Evolutionary conservation across 163 green algal genomes (phyloP).

Genomic region (Coccomyxa subellipsoidea): DNA sequence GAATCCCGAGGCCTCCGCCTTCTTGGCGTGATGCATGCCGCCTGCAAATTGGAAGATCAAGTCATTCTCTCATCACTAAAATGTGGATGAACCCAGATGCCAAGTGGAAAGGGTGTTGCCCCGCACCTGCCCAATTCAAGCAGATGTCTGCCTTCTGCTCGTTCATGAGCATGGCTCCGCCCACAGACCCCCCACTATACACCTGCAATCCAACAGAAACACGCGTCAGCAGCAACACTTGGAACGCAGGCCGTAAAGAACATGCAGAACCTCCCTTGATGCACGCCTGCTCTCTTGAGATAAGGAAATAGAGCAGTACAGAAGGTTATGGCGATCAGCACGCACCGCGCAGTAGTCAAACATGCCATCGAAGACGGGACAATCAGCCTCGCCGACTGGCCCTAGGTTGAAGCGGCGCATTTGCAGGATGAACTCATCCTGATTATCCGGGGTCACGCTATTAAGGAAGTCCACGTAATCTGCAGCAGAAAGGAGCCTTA

Average conservation of each 20-base stretch:
- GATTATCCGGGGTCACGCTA: slow-evolving; percentile 81
- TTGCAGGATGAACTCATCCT: slow-evolving; percentile 88
- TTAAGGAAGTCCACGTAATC: slow-evolving; percentile 93
- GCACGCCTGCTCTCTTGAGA: background rate
- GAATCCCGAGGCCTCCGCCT: slow-evolving; percentile 90
- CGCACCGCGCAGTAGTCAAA: slow-evolving; percentile 65
- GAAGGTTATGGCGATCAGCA: background rate
- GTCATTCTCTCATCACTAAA: too few relatives aligned
- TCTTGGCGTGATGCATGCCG: slow-evolving; percentile 95
- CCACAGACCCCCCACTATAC: slow-evolving; percentile 64
- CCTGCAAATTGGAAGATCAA: slow-evolving; percentile 39
- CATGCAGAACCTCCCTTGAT: background rate
- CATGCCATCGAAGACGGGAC: slow-evolving; percentile 73
- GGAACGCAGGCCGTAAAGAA: too few relatives aligned
- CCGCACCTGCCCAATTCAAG: slow-evolving; percentile 88
- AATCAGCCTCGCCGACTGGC: slow-evolving; percentile 66
- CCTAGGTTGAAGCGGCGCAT: slow-evolving; percentile 93
- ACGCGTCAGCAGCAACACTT: too few relatives aligned
- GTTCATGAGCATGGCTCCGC: slow-evolving; percentile 74
- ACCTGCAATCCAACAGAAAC: slow-evolving; percentile 21
- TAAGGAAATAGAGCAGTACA: background rate
- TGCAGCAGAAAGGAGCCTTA: slow-evolving; percentile 28
- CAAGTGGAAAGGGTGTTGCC: too few relatives aligned
- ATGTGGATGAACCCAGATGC: too few relatives aligned
- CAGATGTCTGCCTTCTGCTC: slow-evolving; percentile 67